These are phyloP conservation scores for Apiospora koreana DNA, from an alignment of 2,329 filamentous ascomycete species.

Conservation along the genomic window DNA sequence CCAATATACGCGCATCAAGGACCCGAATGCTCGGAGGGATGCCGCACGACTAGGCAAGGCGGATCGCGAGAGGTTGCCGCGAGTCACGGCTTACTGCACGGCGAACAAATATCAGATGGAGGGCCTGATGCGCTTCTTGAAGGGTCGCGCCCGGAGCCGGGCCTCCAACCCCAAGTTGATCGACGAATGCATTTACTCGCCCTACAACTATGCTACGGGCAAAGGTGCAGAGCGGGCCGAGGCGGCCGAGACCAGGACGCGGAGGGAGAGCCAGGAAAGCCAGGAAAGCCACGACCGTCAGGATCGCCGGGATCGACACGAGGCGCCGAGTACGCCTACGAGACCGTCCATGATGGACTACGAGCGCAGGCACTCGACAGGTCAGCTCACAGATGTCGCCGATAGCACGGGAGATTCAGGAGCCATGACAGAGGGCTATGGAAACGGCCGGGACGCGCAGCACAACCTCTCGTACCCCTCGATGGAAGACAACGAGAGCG, in stretches of 20 bases:
- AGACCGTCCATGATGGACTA: slow-evolving; percentile 43
- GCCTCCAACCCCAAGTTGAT: slow-evolving; percentile 88
- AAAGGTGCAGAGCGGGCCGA: slow-evolving; percentile 39
- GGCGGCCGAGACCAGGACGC: slow-evolving; percentile 14
- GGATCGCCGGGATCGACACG: slow-evolving; percentile 14
- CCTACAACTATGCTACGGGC: slow-evolving; percentile 72
- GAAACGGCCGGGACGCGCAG: slow-evolving; percentile 31
- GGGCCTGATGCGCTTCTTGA: slow-evolving; percentile 84
- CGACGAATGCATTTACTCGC: slow-evolving; percentile 96
- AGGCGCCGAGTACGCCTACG: slow-evolving; percentile 17
- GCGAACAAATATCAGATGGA: slow-evolving; percentile 91
- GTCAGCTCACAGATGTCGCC: slow-evolving; percentile 50
- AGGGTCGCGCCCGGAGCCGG: slow-evolving; percentile 75
- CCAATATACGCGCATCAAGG: slow-evolving; percentile 96
- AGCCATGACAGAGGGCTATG: slow-evolving; percentile 27
- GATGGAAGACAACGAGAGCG: slow-evolving; percentile 29
- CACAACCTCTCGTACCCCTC: slow-evolving; percentile 36
- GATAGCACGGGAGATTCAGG: slow-evolving; percentile 36
- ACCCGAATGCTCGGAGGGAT: slow-evolving; percentile 88
- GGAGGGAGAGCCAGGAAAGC: slow-evolving; percentile 18
- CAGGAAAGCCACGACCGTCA: neutral
- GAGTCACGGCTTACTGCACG: slow-evolving; percentile 96
- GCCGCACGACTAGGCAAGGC: slow-evolving; percentile 92
- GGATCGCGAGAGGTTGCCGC: slow-evolving; percentile 80
- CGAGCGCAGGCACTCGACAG: slow-evolving; percentile 75